phyloP scores from a whole-genome alignment of 2,329 filamentous ascomycete genomes.

The Thermoascus crustaceus region DNA sequence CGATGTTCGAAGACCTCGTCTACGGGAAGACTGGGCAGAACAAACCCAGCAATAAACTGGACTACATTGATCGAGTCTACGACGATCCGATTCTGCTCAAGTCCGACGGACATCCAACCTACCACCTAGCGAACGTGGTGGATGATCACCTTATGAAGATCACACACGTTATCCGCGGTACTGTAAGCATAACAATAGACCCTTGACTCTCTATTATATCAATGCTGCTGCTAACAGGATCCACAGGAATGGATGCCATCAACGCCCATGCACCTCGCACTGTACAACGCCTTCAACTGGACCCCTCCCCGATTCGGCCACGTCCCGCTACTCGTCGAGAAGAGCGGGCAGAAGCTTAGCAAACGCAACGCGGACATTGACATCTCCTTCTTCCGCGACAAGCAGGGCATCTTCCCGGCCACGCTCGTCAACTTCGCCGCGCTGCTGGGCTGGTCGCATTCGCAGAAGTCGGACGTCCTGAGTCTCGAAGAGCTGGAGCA shows the following conservation, averaged over 20 bases:
- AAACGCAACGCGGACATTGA: constrained; percentile 69
- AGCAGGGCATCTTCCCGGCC: constrained; percentile 54
- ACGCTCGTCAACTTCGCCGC: constrained; percentile 73
- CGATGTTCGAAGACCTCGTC: constrained; percentile 66
- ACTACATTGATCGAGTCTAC: constrained; percentile 43
- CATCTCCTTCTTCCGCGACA: constrained; percentile 48
- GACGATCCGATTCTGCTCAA: constrained; percentile 90
- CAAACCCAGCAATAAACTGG: constrained; percentile 42
- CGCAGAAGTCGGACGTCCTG: constrained; percentile 60
- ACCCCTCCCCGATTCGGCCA: constrained; percentile 67
- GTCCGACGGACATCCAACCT: constrained; percentile 85
- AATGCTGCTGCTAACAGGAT: constrained; percentile 4
- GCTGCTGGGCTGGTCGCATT: constrained; percentile 74
- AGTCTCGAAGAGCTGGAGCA: constrained; percentile 61
- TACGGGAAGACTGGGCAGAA: constrained; percentile 56
- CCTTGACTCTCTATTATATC: background rate
- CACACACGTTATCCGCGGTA: constrained; percentile 87
- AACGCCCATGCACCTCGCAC: constrained; percentile 66
- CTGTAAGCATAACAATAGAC: constrained; percentile 45
- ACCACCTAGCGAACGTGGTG: constrained; percentile 94
- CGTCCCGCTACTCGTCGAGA: constrained; percentile 64
- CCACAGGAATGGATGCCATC: constrained; percentile 86
- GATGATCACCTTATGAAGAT: constrained; percentile 95
- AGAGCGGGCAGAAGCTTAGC: constrained; percentile 68
- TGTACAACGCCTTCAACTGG: constrained; percentile 77